These are phyloP conservation scores for Delonix regia DNA, from an alignment of 306 rosid species.

Conservation along the genomic window DNA sequence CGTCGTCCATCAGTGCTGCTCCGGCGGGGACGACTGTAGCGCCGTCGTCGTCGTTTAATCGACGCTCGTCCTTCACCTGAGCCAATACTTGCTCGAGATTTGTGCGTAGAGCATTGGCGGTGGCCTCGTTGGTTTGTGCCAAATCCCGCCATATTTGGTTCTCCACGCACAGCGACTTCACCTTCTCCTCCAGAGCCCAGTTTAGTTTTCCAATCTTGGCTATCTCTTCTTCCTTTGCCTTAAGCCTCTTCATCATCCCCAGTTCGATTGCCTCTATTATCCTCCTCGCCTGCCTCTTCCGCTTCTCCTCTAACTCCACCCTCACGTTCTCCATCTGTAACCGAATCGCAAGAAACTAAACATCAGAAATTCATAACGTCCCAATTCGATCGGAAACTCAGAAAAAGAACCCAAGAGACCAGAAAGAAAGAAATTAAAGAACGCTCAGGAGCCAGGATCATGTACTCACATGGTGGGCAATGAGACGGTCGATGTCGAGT, in stretches of 20 bases:
- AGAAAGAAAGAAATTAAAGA: not conserved
- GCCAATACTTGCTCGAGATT: conserved; percentile 67
- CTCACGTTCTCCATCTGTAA: conserved; percentile 77
- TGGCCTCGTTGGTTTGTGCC: conserved; percentile 81
- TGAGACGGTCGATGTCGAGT: conserved; percentile 54
- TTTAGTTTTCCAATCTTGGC: conserved; percentile 64
- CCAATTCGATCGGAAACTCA: not conserved
- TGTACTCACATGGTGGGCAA: conserved; percentile 62
- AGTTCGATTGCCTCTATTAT: conserved; percentile 58
- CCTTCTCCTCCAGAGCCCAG: conserved; percentile 63
- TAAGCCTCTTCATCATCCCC: conserved; percentile 57
- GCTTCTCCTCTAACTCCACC: conserved; percentile 64
- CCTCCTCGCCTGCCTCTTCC: conserved; percentile 60
- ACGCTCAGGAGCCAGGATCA: rapidly evolving
- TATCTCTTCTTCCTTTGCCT: conserved; percentile 67
- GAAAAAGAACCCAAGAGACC: not conserved
- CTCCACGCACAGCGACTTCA: conserved; percentile 58
- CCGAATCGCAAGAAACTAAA: not conserved
- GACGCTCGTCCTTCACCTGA: conserved; percentile 37
- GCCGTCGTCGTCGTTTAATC: not conserved
- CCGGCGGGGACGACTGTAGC: conserved; percentile 9
- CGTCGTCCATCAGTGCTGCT: not conserved
- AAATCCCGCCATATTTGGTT: conserved; percentile 85
- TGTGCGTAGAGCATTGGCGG: conserved; percentile 65
- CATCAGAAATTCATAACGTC: not conserved